phyloP scores from a whole-genome alignment of 2,329 filamentous ascomycete species.

The Chaetomium globosum region DNA sequence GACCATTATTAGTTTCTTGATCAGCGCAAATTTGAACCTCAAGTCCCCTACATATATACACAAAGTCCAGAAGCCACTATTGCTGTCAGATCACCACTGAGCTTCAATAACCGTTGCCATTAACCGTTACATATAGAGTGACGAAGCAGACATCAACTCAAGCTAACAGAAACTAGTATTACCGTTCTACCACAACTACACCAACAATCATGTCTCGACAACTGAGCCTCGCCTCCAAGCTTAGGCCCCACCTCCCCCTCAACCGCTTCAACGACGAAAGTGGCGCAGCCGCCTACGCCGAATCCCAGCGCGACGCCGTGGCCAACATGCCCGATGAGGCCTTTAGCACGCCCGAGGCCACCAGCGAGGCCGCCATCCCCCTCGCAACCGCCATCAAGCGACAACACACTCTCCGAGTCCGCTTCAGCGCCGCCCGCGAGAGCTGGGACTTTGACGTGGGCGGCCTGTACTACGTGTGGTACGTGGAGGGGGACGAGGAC shows the following conservation, averaged over 20 bases:
- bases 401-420: background rate
- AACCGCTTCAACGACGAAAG: too few relatives aligned
- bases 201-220: background rate
- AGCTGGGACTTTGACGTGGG: background rate
- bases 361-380: background rate
- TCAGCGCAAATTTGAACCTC: too few relatives aligned
- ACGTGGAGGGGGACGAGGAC: too few relatives aligned
- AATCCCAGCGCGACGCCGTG: background rate
- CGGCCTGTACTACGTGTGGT: too few relatives aligned
- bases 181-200: background rate
- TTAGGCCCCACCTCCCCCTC: background rate
- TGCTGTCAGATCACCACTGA: too few relatives aligned
- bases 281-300: background rate
- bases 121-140: too few relatives aligned
- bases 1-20: too few relatives aligned
- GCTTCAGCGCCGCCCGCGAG: constrained; percentile 3
- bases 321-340: background rate
- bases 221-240: background rate
- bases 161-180: too few relatives aligned
- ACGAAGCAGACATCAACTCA: too few relatives aligned
- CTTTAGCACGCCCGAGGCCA: background rate
- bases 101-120: too few relatives aligned
- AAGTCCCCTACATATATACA: too few relatives aligned
- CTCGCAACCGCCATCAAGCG: constrained; percentile 14
- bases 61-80: too few relatives aligned